phyloP scores from a whole-genome alignment of 495 filamentous ascomycete genomes.

The Penicillium taxi region DNA sequence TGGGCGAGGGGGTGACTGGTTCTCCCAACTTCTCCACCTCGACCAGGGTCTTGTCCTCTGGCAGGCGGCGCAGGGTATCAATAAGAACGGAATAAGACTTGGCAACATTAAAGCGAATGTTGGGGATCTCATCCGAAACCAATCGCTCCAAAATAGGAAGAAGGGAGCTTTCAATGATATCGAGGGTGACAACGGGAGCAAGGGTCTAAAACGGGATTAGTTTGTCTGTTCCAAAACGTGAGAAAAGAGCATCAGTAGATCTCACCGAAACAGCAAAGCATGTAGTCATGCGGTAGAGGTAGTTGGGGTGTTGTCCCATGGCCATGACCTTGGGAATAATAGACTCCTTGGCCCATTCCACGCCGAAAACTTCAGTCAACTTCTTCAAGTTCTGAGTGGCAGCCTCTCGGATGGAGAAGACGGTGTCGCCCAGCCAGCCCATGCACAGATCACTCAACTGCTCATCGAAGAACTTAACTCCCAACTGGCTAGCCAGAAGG shows the following conservation, averaged over 20 bases:
- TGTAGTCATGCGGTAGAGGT: conserved; percentile 98
- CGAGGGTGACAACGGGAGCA: conserved; percentile 80
- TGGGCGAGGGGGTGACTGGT: conserved; percentile 53
- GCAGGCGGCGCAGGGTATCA: conserved; percentile 79
- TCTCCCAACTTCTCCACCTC: conserved; percentile 71
- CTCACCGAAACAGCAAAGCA: conserved; percentile 96
- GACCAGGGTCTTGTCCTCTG: conserved; percentile 77
- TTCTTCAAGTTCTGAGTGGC: conserved; percentile 96
- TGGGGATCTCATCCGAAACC: conserved; percentile 87
- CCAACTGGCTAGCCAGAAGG: conserved; percentile 87
- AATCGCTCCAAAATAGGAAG: conserved; percentile 94
- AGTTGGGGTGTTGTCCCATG: conserved; percentile 96
- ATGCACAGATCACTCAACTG: conserved; percentile 93
- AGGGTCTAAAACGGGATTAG: conserved; percentile 64
- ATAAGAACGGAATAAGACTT: conserved; percentile 92
- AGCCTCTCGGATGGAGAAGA: conserved; percentile 96
- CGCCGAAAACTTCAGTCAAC: conserved; percentile 95
- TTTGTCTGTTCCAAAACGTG: background rate
- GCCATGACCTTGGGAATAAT: conserved; percentile 98
- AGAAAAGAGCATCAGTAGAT: conserved; percentile 8
- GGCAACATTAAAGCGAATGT: conserved; percentile 98
- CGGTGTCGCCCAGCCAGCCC: conserved; percentile 98
- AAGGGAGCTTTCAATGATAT: conserved; percentile 86
- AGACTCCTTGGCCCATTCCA: conserved; percentile 93
- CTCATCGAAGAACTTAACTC: conserved; percentile 97